Conservation (phyloP, 108 stramenopile species). For the Cyclostephanos invisitatus region DNA sequence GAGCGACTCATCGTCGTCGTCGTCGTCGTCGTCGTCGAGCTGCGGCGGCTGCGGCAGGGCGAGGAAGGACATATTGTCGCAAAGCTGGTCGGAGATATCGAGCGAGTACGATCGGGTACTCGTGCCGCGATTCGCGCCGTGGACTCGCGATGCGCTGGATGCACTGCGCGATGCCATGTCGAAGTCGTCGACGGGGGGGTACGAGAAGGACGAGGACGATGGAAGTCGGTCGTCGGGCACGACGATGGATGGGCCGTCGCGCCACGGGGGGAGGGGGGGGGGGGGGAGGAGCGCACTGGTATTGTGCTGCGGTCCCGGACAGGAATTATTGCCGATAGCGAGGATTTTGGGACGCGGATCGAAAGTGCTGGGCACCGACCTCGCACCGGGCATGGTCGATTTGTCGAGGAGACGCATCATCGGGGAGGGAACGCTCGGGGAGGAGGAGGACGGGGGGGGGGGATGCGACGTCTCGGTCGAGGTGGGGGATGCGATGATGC, state of each 20-base stretch:
- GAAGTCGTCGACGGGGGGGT: neutral
- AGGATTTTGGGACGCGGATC: slow-evolving; percentile 3
- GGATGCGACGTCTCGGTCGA: neutral
- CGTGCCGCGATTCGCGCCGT: slow-evolving; percentile 21
- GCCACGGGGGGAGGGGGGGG: no score
- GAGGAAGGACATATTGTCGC: slow-evolving; percentile 1
- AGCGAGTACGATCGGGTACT: slow-evolving; percentile 3
- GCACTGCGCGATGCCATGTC: slow-evolving; percentile 4
- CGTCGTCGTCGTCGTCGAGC: no score
- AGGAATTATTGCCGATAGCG: slow-evolving; percentile 14
- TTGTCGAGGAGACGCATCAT: neutral
- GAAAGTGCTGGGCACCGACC: slow-evolving; percentile 9
- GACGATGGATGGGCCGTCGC: no score
- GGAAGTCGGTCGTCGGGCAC: no score
- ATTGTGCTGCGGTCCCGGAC: slow-evolving; percentile 16
- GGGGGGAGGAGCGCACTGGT: neutral
- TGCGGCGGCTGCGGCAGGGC: no score
- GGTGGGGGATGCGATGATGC: slow-evolving; percentile 2
- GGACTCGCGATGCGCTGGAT: slow-evolving; percentile 12
- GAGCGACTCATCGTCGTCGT: no score
- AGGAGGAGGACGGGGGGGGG: neutral
- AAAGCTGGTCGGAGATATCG: slow-evolving; percentile 16
- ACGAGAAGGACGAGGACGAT: neutral
- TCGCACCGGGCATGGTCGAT: slow-evolving; percentile 16
- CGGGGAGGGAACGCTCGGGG: no score